Base-by-base conservation (phyloP, 2,329 filamentous ascomycete genomes). In the Basipetospora chlamydospora region DNA sequence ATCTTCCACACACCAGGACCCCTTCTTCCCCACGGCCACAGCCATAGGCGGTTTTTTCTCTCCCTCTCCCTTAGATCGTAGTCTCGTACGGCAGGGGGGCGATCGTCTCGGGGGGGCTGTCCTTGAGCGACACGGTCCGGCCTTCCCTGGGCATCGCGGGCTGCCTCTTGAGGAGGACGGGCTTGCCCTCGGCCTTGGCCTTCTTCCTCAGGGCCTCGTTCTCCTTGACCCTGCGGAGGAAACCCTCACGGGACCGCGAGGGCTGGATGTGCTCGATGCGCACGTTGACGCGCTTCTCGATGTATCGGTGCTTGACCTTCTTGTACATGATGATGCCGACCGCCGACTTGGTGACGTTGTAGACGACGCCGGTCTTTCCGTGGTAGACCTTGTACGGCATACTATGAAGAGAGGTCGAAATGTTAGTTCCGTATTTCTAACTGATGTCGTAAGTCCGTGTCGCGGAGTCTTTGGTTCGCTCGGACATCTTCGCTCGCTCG, bases 201-300 rank as follows among this genome's bases (percentile, higher is more conserved):
- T 92, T 70, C 66, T 79, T 80, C 78, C 87, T 90, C 66, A 85
- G 79, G 60, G 75, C 78, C 57, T 87, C 86, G 72, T 96, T 96
- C 60, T 76, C 68, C 84, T 96, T 96, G 64, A 98, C 88, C 58
- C 88, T 81, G 70, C 75, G 79, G 58, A 96, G 67, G 76, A 98
- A 96, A 64, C 90, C 88, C 57, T 96, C 88, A 60, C 90, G 78
- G 57, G 88, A 96, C 63, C 90, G 82, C 53, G 88, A 96, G 61
- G 83, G 82, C 58, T 70, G 68, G 67, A 98, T 76, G 80, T 98
- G 90, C 80, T 98, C 90, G 66, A 96, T 68, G 62, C 90, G 85
- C 70, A 98, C 74, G 79, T 94, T 96, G 73, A 98, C 79, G 65
- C 90, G 88, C 86, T 98, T 98, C 83, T 98, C 90, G 64, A 98